These are phyloP conservation scores for Geoglossum cookeanum DNA, from an alignment of 2,329 filamentous ascomycete species.

Conservation along the genomic window DNA sequence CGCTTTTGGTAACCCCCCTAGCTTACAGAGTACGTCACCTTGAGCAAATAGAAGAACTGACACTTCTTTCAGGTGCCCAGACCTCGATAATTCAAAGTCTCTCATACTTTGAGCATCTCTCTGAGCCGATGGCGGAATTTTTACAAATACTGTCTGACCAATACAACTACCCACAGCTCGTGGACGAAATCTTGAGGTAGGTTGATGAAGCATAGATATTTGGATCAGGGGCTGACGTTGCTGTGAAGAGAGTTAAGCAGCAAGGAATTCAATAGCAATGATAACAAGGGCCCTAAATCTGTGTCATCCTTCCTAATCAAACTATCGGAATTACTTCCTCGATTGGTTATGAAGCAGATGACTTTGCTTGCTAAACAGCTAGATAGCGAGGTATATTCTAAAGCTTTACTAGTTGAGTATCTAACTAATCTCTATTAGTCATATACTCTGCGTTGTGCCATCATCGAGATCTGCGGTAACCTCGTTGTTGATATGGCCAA, in stretches of 20 bases:
- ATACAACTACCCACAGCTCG: conserved; percentile 90
- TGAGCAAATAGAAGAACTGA: not conserved
- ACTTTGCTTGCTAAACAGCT: conserved; percentile 84
- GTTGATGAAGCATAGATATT: not conserved
- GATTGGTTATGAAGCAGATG: conserved; percentile 94
- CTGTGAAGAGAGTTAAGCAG: conserved; percentile 61
- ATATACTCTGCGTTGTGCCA: conserved; percentile 77
- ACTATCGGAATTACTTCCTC: conserved; percentile 76
- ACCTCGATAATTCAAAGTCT: conserved; percentile 95
- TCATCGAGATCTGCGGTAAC: conserved; percentile 95
- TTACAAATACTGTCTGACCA: conserved; percentile 89
- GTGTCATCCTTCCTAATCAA: conserved; percentile 87
- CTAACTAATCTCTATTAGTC: conserved; percentile 31
- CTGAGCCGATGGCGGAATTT: conserved; percentile 97
- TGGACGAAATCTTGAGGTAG: conserved; percentile 67
- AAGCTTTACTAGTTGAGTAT: conserved; percentile 6
- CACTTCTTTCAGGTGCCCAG: conserved; percentile 49
- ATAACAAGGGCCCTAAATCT: conserved; percentile 87
- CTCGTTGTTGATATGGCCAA: conserved; percentile 79
- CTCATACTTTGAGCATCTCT: conserved; percentile 96
- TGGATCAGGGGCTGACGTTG: conserved; percentile 10
- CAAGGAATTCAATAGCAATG: conserved; percentile 95
- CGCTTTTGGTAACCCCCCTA: conserved; percentile 50
- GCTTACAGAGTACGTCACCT: too few relatives aligned
- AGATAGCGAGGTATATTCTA: conserved; percentile 59